Evolutionary conservation across 768 basidiomycete genomes (phyloP).

Genomic region (Neoboletus magnificus): DNA sequence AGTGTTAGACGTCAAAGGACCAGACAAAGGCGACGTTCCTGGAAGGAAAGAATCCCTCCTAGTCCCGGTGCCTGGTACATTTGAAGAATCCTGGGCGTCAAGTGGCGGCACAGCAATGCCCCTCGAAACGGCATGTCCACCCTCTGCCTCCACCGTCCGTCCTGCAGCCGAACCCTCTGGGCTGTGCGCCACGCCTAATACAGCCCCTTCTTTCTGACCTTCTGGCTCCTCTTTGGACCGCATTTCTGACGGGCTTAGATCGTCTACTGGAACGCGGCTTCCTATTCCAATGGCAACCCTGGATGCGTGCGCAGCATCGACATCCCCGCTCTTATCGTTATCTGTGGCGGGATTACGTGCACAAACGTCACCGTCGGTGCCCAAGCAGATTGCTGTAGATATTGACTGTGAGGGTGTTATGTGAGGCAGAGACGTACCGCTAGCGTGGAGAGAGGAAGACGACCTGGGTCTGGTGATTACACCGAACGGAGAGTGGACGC

Average conservation of each 20-base stretch:
- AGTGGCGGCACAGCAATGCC: conserved; percentile 22
- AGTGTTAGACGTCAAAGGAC: conserved; percentile 2
- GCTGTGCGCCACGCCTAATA: conserved; percentile 21
- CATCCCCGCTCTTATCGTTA: conserved; percentile 2
- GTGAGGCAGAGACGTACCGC: not conserved
- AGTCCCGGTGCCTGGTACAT: conserved; percentile 13
- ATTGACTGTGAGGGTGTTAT: conserved; percentile 3
- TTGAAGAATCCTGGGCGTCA: conserved; percentile 21
- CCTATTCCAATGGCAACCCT: conserved; percentile 1
- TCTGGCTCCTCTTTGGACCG: conserved; percentile 1
- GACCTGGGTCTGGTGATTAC: conserved; percentile 1
- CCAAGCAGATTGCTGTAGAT: conserved; percentile 9
- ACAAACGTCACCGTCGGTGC: not conserved
- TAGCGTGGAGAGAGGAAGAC: conserved; percentile 1
- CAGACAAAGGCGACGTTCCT: conserved; percentile 13
- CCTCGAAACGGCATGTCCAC: conserved; percentile 19
- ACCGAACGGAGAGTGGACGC: conserved; percentile 9
- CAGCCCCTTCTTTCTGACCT: conserved; percentile 10
- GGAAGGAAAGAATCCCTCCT: conserved; percentile 9
- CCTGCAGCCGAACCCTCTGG: conserved; percentile 12
- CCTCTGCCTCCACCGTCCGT: conserved; percentile 20
- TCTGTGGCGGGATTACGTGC: not conserved
- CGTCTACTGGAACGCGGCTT: not conserved
- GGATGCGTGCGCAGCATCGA: not conserved
- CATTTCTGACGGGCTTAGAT: not conserved